Evolutionary conservation across 495 filamentous ascomycete species (phyloP).

Genomic region (Jackrogersella minutella): DNA sequence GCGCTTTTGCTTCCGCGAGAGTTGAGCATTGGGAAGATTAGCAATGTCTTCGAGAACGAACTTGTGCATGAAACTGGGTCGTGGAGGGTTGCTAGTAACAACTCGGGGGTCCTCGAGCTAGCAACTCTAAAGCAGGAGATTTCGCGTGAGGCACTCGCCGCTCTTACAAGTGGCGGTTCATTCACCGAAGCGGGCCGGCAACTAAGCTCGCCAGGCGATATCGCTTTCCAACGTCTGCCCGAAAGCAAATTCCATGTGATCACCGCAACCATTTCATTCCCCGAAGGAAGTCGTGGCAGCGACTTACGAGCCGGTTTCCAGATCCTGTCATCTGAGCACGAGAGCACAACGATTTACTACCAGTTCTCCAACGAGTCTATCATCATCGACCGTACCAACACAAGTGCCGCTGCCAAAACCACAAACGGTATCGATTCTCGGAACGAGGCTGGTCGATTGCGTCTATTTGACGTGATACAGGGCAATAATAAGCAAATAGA

Average conservation of each 20-base stretch:
- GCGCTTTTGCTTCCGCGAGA: conserved; percentile 40
- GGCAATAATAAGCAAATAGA: conserved; percentile 32
- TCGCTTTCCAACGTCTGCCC: conserved; percentile 22
- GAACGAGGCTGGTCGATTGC: conserved; percentile 35
- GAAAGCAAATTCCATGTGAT: conserved; percentile 33
- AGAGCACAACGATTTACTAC: conserved; percentile 46
- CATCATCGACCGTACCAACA: conserved; percentile 41
- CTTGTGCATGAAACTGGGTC: conserved; percentile 35
- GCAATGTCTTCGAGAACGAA: conserved; percentile 36
- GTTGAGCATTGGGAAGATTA: conserved; percentile 34
- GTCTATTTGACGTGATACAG: conserved; percentile 37
- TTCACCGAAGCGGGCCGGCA: conserved; percentile 36
- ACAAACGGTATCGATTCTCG: conserved; percentile 38
- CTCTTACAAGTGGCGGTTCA: conserved; percentile 27
- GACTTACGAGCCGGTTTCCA: conserved; percentile 42
- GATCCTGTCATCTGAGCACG: conserved; percentile 37
- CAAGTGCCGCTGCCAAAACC: conserved; percentile 37
- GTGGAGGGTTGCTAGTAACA: conserved; percentile 26
- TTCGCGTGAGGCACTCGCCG: conserved; percentile 27
- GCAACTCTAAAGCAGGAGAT: conserved; percentile 36
- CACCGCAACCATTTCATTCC: conserved; percentile 29
- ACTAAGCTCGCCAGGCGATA: conserved; percentile 12
- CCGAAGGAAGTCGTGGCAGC: conserved; percentile 16
- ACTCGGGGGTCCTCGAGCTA: conserved; percentile 24
- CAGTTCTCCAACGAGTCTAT: conserved; percentile 38